A percentile compares a stretch with the other conserved stretches of the same genome.
phyloP scores from a whole-genome alignment of 1,284 basidiomycete species.

The Pseudozyma flocculosa region DNA sequence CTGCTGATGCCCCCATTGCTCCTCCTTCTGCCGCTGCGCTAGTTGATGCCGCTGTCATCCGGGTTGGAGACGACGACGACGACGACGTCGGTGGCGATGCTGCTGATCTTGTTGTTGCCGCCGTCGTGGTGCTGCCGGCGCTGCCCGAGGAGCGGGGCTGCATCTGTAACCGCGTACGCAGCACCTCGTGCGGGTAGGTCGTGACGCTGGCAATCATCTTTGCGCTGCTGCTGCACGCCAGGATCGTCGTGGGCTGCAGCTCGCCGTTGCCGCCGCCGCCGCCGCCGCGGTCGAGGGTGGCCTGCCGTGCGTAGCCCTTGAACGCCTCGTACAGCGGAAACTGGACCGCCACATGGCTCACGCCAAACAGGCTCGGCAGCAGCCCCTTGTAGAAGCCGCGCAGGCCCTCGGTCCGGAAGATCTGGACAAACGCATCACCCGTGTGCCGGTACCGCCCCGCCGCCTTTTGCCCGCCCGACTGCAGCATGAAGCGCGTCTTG shows the following conservation, averaged over 20 bases:
- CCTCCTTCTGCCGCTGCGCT: neutral
- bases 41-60: neutral
- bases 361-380: constrained; percentile 50
- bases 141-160: constrained; percentile 21
- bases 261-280: constrained; percentile 5
- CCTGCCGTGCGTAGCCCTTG: constrained; percentile 27
- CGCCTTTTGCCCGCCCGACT: constrained; percentile 13
- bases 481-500: constrained; percentile 55
- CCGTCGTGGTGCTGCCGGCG: too few species aligned
- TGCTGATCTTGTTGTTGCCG: too few species aligned
- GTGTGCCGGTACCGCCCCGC: constrained; percentile 45
- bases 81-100: too few species aligned
- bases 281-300: neutral
- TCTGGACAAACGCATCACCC: constrained; percentile 51
- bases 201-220: constrained; percentile 56
- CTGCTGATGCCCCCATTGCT: neutral
- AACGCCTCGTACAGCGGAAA: constrained; percentile 56
- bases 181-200: constrained; percentile 57
- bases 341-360: constrained; percentile 54
- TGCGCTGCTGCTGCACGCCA: constrained; percentile 49
- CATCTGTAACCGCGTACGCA: constrained; percentile 55
- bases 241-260: constrained; percentile 31
- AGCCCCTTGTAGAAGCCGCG: constrained; percentile 54
- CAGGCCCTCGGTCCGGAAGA: constrained; percentile 45
- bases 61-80: neutral